Percentiles rank a stretch among this genome's conserved stretches.
Evolutionary conservation across 805 yeast genomes (phyloP).

Genomic region (Jamesozyma jinghongensis): DNA sequence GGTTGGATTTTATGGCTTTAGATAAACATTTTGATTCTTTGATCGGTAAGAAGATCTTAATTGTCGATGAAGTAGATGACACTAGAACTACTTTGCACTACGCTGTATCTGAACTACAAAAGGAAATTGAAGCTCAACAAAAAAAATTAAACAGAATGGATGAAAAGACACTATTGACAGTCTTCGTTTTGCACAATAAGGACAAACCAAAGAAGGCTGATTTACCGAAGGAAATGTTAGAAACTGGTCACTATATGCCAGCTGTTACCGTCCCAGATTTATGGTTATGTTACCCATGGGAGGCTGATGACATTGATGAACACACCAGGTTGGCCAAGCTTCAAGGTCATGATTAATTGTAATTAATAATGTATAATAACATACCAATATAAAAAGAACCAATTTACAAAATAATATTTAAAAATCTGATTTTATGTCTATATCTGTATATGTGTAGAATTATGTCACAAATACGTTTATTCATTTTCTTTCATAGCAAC

Average conservation of each 20-base stretch:
- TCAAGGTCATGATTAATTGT: conserved; percentile 51
- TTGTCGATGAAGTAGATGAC: conserved; percentile 88
- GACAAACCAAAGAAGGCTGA: conserved; percentile 72
- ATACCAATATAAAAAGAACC: conserved; percentile 39
- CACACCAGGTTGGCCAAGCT: conserved; percentile 57
- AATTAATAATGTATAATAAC: too few species aligned
- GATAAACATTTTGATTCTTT: conserved; percentile 62
- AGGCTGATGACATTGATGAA: conserved; percentile 67
- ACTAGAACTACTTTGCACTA: conserved; percentile 85
- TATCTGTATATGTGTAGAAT: neutral
- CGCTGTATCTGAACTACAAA: conserved; percentile 64
- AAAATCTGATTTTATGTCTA: too few species aligned
- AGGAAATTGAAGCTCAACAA: conserved; percentile 51
- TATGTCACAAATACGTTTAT: too few species aligned
- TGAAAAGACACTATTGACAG: conserved; percentile 57
- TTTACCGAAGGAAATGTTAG: conserved; percentile 53
- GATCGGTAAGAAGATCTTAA: conserved; percentile 70
- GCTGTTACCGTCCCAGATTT: conserved; percentile 67
- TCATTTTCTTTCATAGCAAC: conserved; percentile 45
- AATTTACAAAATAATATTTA: too few species aligned
- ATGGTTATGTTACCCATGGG: conserved; percentile 93
- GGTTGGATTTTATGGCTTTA: conserved; percentile 76
- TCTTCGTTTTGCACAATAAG: conserved; percentile 80
- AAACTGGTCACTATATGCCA: conserved; percentile 57
- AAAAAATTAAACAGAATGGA: conserved; percentile 46